A percentile compares a stretch with the other conserved stretches of the same genome.
phyloP scores from a whole-genome alignment of 106 monocot genomes.

The Cymbidium sinense region DNA sequence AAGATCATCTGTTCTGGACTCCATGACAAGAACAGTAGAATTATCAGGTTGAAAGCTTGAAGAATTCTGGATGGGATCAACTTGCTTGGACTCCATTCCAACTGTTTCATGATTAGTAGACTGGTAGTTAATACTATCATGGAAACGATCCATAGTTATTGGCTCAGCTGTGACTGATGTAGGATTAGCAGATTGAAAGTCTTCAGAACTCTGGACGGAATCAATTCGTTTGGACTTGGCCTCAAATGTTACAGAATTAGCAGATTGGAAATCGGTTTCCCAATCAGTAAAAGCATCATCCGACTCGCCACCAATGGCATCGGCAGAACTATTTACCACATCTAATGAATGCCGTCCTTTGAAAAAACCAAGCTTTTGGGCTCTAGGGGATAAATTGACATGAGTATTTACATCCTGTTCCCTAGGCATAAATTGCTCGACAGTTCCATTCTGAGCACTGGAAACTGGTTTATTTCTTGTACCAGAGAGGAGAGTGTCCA shows the following conservation, averaged over 20 bases:
- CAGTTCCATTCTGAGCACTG: slow-evolving; percentile 1
- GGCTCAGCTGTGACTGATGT: background rate
- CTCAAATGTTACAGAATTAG: slow-evolving; percentile 8
- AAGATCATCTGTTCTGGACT: background rate
- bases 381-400: slow-evolving; percentile 11
- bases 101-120: background rate
- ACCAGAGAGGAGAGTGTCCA: background rate
- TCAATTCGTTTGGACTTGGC: background rate
- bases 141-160: background rate
- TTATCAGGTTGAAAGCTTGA: background rate
- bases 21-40: background rate
- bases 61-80: background rate
- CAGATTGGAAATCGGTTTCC: slow-evolving; percentile 71
- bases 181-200: slow-evolving; percentile 49
- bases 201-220: slow-evolving; percentile 2
- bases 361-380: slow-evolving; percentile 23
- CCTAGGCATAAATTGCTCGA: slow-evolving; percentile 5
- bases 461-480: slow-evolving; percentile 8
- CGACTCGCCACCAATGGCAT: slow-evolving; percentile 13
- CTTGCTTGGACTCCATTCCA: background rate
- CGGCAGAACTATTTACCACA: slow-evolving; percentile 11
- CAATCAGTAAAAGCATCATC: slow-evolving; percentile 48
- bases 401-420: slow-evolving; percentile 15
- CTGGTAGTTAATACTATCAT: background rate
- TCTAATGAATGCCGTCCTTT: slow-evolving; percentile 25